Percentiles rank a stretch among this genome's conserved stretches.
phyloP scores from a whole-genome alignment of 305 asterid species.

The Solanum hybrid region DNA sequence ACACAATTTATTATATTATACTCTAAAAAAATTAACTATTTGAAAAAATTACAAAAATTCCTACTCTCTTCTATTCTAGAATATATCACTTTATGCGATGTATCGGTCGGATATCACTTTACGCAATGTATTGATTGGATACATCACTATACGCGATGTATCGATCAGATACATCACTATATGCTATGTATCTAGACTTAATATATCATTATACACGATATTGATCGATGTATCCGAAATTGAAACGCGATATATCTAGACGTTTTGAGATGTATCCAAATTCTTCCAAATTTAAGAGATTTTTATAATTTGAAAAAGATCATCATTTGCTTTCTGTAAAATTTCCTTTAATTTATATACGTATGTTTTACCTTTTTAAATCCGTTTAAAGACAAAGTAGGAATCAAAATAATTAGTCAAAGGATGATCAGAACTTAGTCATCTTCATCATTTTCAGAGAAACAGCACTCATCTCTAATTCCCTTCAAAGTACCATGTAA shows the following conservation, averaged over 20 bases:
- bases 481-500: not conserved
- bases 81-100: too few species aligned
- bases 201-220: not conserved
- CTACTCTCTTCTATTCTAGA: too few species aligned
- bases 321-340: not conserved
- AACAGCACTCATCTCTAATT: not conserved
- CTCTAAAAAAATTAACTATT: not conserved
- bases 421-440: not conserved
- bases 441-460: not conserved
- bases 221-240: too few species aligned
- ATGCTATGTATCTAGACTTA: too few species aligned
- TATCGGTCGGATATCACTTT: not conserved
- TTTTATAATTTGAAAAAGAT: too few species aligned
- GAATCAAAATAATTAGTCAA: not conserved
- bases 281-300: not conserved
- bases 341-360: not conserved
- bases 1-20: too few species aligned
- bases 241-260: accelerated
- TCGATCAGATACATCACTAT: not conserved
- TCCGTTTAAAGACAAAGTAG: not conserved
- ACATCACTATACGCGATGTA: not conserved
- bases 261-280: accelerated
- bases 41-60: too few species aligned
- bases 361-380: not conserved
- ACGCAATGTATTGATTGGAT: not conserved